These are phyloP conservation scores for Cubamyces lactineus DNA, from an alignment of 768 basidiomycete genomes.

Conservation along the genomic window DNA sequence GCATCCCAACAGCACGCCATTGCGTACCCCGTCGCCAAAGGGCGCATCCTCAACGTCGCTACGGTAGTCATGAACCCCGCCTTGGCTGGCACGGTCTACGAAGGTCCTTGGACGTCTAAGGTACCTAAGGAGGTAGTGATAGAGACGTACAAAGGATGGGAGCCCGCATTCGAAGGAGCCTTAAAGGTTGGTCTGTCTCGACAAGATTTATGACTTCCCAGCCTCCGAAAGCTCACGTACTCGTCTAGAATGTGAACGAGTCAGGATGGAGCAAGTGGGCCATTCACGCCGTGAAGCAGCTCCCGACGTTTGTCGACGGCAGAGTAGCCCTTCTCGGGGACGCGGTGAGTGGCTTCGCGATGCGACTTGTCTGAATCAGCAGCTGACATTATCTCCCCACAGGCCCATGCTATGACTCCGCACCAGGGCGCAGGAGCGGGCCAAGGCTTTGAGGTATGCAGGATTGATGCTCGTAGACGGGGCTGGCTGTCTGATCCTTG, in stretches of 20 bases:
- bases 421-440: slow-evolving; percentile 18
- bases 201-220: slow-evolving; percentile 7
- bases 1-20: background rate
- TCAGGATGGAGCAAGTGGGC: slow-evolving; percentile 26
- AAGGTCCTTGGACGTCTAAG: slow-evolving; percentile 5
- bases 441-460: slow-evolving; percentile 16
- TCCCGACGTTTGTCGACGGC: slow-evolving; percentile 32
- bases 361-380: too few relatives aligned
- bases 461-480: background rate
- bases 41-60: slow-evolving; percentile 12
- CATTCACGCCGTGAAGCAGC: slow-evolving; percentile 23
- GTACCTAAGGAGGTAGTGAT: slow-evolving; percentile 3
- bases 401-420: slow-evolving; percentile 21
- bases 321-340: slow-evolving; percentile 35
- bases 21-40: slow-evolving; percentile 19
- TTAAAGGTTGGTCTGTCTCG: background rate
- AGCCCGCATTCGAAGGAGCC: slow-evolving; percentile 9
- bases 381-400: too few relatives aligned
- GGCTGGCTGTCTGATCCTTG: background rate
- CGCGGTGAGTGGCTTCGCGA: slow-evolving; percentile 26
- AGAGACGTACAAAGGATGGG: slow-evolving; percentile 9
- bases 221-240: background rate
- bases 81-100: background rate
- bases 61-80: background rate
- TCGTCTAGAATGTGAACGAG: background rate